A percentile compares a stretch with the other conserved stretches of the same genome.
phyloP scores from a whole-genome alignment of 192 early-diverging fungal genomes.

The Cladochytrium replicatum region DNA sequence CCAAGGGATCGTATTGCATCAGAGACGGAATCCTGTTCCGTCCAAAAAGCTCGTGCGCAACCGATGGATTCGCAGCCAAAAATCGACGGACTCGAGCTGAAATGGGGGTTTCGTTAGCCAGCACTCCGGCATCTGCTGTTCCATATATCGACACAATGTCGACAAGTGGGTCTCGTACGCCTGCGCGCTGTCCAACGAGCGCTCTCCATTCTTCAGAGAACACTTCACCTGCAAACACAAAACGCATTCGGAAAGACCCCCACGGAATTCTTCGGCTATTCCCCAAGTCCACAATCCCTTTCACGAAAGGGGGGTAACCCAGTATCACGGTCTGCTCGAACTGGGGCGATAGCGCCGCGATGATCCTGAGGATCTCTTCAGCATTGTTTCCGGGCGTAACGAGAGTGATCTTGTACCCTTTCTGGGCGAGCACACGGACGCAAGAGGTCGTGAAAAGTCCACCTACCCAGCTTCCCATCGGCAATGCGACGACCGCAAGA shows the following conservation, averaged over 20 bases:
- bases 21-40: slow-evolving; percentile 22
- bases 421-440: background rate
- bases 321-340: slow-evolving; percentile 5
- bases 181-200: slow-evolving; percentile 7
- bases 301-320: slow-evolving; percentile 11
- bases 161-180: slow-evolving; percentile 1
- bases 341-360: background rate
- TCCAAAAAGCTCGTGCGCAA: slow-evolving; percentile 19
- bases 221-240: slow-evolving; percentile 27
- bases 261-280: background rate
- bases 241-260: too few relatives aligned
- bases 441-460: slow-evolving; percentile 13
- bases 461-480: slow-evolving; percentile 13
- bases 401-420: slow-evolving; percentile 3
- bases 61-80: slow-evolving; percentile 8
- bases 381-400: slow-evolving; percentile 5
- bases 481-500: slow-evolving; percentile 3
- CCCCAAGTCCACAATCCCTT: slow-evolving; percentile 1
- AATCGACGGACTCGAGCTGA: slow-evolving; percentile 12
- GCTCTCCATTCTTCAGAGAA: slow-evolving; percentile 22
- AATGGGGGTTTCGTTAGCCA: slow-evolving; percentile 20
- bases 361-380: background rate
- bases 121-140: slow-evolving; percentile 29
- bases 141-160: slow-evolving; percentile 29
- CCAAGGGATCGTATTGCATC: slow-evolving; percentile 28